phyloP scores from a whole-genome alignment of 2,329 filamentous ascomycete species.

The Cercospora beticola region DNA sequence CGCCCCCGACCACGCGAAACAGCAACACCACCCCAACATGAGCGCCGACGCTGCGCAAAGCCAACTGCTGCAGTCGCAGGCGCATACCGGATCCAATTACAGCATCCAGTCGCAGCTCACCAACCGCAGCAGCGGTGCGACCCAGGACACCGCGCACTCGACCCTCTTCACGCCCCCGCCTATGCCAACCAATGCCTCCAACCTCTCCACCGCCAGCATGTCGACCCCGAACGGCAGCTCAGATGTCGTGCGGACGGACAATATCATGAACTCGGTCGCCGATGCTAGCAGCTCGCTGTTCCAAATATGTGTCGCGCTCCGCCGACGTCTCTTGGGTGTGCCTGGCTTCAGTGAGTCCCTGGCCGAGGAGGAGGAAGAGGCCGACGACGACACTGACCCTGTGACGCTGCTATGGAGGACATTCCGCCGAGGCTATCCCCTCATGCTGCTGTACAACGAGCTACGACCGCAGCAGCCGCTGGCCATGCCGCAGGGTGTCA shows the following conservation, averaged over 20 bases:
- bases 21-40: conserved; percentile 21
- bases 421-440: conserved; percentile 76
- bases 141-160: conserved; percentile 46
- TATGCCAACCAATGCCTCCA: conserved; percentile 31
- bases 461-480: conserved; percentile 69
- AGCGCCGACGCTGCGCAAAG: conserved; percentile 23
- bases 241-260: conserved; percentile 74
- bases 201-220: conserved; percentile 36
- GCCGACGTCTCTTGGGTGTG: conserved; percentile 76
- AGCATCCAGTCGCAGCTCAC: conserved; percentile 49
- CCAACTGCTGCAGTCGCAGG: conserved; percentile 45
- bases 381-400: conserved; percentile 69
- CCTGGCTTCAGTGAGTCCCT: conserved; percentile 78
- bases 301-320: conserved; percentile 87
- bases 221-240: conserved; percentile 45
- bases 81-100: conserved; percentile 48
- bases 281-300: conserved; percentile 90
- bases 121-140: conserved; percentile 49
- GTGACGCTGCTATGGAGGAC: conserved; percentile 90
- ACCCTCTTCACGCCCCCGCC: conserved; percentile 45
- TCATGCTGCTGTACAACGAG: conserved; percentile 86
- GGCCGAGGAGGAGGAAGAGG: conserved; percentile 68
- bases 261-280: conserved; percentile 96
- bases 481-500: conserved; percentile 46
- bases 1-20: conserved; percentile 9